Base-by-base conservation (phyloP, 805 yeast species). In the Hanseniaspora meyeri region DNA sequence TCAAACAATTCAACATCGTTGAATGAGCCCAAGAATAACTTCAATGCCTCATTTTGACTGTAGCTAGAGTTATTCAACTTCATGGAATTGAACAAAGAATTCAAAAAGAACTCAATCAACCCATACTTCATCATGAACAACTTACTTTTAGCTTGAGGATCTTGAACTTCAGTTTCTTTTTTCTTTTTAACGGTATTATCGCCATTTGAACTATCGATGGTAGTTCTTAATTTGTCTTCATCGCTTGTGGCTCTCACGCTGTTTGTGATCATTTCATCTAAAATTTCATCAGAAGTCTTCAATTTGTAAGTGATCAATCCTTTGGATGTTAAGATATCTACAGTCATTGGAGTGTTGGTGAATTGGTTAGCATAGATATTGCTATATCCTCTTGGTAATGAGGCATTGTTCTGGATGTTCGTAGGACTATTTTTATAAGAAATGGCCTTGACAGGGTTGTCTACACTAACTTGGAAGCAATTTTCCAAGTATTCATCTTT, bases 291-390 rank as follows among this genome's bases (percentile, higher is more conserved):
- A 7, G 96, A 93, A 2, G 89, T 83, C 66, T 88, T 78, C 62
- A 83, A 83, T 61, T 83, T 82, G 67, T 82, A 87, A 43, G 87
- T 76, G 63, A 82, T 83, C 39, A 91, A 79, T 1, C 95, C 89
- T 19, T 80, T 78, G 62, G 79, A 80, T 1, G 98, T 90, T 63
- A 93, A 72, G 1, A 91, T 81, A 0, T 95, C 96, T 64, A 90
- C 77, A 63, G 80, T 81, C 48, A 85, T 76, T 0, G 87, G 81
- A 19, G 76, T 74, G 19, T 78, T 69, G 17, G 82, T 78, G 65
- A 87, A 91, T 63, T 90, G 97, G 7, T 91, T 82, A 0, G 96
- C 95, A 68, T 87, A 81, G 58, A 82, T 82, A 66, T 91, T 90
- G 10, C 88, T 87, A 65, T 82, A 87, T 2, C 96, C 96, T 2